Base-by-base conservation (phyloP, 129 eudicot species). In the Kitagawia praeruptora region DNA sequence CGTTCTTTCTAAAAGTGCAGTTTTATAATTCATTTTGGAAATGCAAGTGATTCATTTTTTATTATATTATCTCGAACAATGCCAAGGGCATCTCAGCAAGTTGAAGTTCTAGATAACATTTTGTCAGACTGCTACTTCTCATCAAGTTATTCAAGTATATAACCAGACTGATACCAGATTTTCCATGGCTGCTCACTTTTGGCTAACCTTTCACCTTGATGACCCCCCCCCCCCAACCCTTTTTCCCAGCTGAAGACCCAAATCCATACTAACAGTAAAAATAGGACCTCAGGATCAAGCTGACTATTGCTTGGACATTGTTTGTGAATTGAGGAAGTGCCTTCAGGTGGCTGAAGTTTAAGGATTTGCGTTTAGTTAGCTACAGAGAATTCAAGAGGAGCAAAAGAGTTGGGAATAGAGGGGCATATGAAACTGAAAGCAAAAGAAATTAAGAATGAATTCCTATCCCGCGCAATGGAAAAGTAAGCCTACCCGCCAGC, bases 401-500 rank as follows among this genome's bases (percentile, higher is more conserved):
- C 15, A 18, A 40, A 18, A 19, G 9, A 40, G 75, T 18, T 38
- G 27, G 6, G 47, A 21, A 21, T 19, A 40, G 48, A 70, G 75
- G 76, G 75, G 76, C 53, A 73, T 42, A n/a, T 42, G 10, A 46
- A 73, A 73, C 11, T 8, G 39, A 66, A 1, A 48, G 51, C 6
- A 6, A 27, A 58, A 42, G 28, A 11, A 12, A 19, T 49, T 15
- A 10, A 78, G 51, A 83, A 4, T 63, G 31, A 53, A 15, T 38
- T 46, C 45, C 51, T 75, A 58, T 46, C 10, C 67, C 25, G 4
- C 9, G 2, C 44, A 16, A 58, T 3, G 46, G 44, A 47, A 80
- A 85, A 45, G 64, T 64, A 40, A 34, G 40, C 76, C 38, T 89
- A 96, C 99, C 99, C 99, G 87, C 97, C 99, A 81, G 95, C 96